Evolutionary conservation across 345 rosid species (phyloP).

Genomic region (Anacardium occidentale): DNA sequence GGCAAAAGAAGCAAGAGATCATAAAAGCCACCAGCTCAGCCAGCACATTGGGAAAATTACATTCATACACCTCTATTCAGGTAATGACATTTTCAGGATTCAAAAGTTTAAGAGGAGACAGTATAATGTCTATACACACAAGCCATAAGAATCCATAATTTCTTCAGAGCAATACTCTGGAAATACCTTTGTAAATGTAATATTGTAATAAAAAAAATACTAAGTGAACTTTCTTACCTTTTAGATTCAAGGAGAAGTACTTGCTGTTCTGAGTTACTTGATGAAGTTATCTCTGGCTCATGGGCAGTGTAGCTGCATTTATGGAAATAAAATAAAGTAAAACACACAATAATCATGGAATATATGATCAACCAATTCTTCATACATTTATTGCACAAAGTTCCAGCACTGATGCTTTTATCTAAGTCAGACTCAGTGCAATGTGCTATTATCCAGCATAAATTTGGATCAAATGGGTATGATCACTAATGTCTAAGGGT

Average conservation of each 20-base stretch:
- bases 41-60: not conserved
- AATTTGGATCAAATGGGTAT: not conserved
- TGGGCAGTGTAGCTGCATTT: conserved; percentile 49
- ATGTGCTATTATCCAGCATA: not conserved
- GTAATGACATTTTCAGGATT: not conserved
- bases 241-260: conserved; percentile 53
- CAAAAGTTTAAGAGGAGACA: not conserved
- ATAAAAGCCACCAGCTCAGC: not conserved
- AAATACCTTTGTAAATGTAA: not conserved
- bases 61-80: not conserved
- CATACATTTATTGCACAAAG: not conserved
- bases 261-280: conserved; percentile 43
- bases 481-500: not conserved
- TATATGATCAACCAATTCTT: not conserved
- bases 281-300: conserved; percentile 51
- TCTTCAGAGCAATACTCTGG: not conserved
- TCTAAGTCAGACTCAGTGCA: not conserved
- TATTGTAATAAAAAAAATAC: not conserved
- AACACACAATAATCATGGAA: conserved; percentile 11
- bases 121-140: not conserved
- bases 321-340: conserved; percentile 21
- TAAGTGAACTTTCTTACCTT: conserved; percentile 37
- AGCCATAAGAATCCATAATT: not conserved
- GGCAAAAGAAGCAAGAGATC: not conserved
- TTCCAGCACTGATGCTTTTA: not conserved